Conservation (phyloP, 176 grass and related monocot species). For the Lolium multiflorum region DNA sequence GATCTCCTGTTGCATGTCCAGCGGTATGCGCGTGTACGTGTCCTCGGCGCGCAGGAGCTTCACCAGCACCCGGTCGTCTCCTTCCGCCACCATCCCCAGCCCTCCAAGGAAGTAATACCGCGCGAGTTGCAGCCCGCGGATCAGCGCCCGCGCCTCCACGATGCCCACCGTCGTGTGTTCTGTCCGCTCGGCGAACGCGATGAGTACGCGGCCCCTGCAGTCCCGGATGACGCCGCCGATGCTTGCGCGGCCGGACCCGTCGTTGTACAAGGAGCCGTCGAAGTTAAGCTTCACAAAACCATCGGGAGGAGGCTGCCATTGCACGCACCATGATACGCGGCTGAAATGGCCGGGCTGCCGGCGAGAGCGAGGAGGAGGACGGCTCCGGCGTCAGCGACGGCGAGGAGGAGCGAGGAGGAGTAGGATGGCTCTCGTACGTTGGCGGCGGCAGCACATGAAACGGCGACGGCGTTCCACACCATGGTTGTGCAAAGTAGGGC, state of each 20-base stretch:
- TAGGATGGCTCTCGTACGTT: too few relatives aligned
- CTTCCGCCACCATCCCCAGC: conserved; percentile 2
- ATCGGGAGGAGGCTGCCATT: too few relatives aligned
- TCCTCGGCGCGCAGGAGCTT: conserved; percentile 6
- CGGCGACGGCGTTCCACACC: too few relatives aligned
- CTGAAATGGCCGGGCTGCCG: too few relatives aligned
- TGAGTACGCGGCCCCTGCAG: not conserved
- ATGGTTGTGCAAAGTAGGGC: too few relatives aligned
- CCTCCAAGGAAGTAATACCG: not conserved
- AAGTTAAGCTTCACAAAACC: not conserved
- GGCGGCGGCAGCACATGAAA: too few relatives aligned
- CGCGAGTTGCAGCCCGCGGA: not conserved
- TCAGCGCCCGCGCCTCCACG: not conserved
- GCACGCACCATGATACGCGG: too few relatives aligned
- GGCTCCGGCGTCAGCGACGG: too few relatives aligned
- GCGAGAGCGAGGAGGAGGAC: too few relatives aligned
- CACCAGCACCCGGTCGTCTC: conserved; percentile 19
- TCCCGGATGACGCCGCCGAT: conserved; percentile 1
- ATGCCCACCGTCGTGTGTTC: not conserved
- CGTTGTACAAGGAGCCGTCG: not conserved
- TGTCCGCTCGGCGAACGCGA: not conserved
- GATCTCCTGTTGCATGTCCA: not conserved
- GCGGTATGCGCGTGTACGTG: not conserved
- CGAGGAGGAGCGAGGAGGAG: too few relatives aligned
- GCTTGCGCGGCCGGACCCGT: not conserved